These are phyloP conservation scores for Cytospora chrysosperma DNA, from an alignment of 2,329 filamentous ascomycete species.

Conservation along the genomic window DNA sequence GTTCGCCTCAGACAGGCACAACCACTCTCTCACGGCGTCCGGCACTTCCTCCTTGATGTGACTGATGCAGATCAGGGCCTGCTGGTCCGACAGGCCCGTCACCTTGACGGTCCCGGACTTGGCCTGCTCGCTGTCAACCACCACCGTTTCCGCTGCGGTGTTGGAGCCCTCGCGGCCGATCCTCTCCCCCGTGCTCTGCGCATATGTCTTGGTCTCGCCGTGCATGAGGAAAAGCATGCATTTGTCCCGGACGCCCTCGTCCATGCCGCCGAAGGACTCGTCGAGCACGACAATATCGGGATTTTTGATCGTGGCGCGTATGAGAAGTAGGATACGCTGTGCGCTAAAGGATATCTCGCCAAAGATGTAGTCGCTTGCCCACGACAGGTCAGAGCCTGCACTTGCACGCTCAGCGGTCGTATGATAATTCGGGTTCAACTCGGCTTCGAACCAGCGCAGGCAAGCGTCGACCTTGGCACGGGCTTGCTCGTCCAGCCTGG, in stretches of 20 bases:
- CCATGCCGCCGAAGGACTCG: conserved; percentile 85
- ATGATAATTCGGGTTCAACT: conserved; percentile 61
- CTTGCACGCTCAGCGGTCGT: not conserved
- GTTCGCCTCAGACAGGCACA: conserved; percentile 78
- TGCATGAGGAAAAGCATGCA: conserved; percentile 77
- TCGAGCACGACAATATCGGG: conserved; percentile 83
- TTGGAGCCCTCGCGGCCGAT: conserved; percentile 4
- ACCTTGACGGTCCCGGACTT: conserved; percentile 50
- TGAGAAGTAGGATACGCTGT: conserved; percentile 81
- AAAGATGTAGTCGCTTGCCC: conserved; percentile 68
- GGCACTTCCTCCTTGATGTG: conserved; percentile 91
- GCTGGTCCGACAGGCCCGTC: conserved; percentile 62
- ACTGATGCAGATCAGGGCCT: conserved; percentile 89
- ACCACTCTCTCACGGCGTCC: conserved; percentile 76
- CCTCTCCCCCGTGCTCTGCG: conserved; percentile 17
- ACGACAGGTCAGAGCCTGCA: conserved; percentile 44
- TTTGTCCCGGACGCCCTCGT: conserved; percentile 77
- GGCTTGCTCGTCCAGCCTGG: conserved; percentile 60
- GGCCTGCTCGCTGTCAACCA: conserved; percentile 48
- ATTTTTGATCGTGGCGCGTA: conserved; percentile 76
- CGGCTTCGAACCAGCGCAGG: conserved; percentile 73
- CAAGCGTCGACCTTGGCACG: conserved; percentile 63
- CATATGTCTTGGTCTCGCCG: conserved; percentile 53
- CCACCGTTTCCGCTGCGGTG: conserved; percentile 31
- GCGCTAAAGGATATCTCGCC: conserved; percentile 75